Conservation (phyloP, 805 yeast genomes). For the Metschnikowia kofuensis region DNA sequence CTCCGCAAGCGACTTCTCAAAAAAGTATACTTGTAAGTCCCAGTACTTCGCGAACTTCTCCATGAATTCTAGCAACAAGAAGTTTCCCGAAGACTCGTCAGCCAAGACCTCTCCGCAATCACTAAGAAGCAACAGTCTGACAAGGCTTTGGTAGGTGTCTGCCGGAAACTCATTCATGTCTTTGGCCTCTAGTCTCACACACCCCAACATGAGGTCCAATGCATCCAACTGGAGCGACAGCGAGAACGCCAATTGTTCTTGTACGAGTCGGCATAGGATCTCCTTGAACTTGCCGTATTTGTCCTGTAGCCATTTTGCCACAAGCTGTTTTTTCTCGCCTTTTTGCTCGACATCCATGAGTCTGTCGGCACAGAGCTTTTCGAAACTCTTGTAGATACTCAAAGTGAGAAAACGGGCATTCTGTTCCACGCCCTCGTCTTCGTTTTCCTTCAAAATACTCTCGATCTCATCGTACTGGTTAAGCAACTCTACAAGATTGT, state of each 20-base stretch:
- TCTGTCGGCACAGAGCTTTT: conserved; percentile 42
- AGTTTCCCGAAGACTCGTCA: conserved; percentile 49
- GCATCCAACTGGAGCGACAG: conserved; percentile 50
- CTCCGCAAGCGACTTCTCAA: conserved; percentile 36
- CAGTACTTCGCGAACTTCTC: conserved; percentile 55
- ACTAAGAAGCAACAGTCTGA: conserved; percentile 28
- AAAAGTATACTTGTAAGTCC: conserved; percentile 78
- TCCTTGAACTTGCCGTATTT: conserved; percentile 55
- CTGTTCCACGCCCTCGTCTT: conserved; percentile 26
- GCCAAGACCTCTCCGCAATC: conserved; percentile 35
- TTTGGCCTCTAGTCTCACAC: conserved; percentile 54
- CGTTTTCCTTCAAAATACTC: conserved; percentile 12
- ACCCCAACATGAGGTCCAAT: conserved; percentile 53
- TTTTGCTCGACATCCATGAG: conserved; percentile 26
- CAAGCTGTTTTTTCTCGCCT: conserved; percentile 45
- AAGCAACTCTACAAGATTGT: conserved; percentile 50
- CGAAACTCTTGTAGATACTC: conserved; percentile 47
- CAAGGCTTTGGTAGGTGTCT: conserved; percentile 43
- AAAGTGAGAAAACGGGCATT: conserved; percentile 42
- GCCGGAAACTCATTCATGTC: conserved; percentile 61
- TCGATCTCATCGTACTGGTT: conserved; percentile 31
- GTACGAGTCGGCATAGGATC: conserved; percentile 40
- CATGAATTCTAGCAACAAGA: conserved; percentile 53
- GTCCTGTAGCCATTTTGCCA: conserved; percentile 62
- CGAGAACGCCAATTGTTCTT: conserved; percentile 42